phyloP scores from a whole-genome alignment of 495 filamentous ascomycete genomes.

The Trichoderma reesei region DNA sequence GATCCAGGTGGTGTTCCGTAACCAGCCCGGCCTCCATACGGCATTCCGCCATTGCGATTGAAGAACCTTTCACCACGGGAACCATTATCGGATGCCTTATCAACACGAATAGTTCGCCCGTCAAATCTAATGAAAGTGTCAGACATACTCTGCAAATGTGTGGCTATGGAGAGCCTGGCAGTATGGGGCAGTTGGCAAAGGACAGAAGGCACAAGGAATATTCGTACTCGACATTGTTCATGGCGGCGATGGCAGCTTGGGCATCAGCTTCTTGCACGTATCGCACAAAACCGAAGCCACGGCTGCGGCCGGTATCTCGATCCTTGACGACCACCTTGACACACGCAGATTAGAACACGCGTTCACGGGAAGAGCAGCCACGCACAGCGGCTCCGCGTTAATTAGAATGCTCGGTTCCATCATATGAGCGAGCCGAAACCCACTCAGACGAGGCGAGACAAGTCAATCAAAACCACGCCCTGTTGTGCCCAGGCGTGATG shows the following conservation, averaged over 20 bases:
- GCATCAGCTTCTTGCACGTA: slow-evolving; percentile 77
- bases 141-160: background rate
- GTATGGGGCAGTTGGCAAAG: background rate
- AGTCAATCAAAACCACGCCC: background rate
- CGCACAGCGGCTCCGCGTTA: background rate
- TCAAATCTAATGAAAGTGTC: slow-evolving; percentile 61
- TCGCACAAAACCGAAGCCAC: slow-evolving; percentile 94
- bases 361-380: background rate
- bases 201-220: slow-evolving; percentile 2
- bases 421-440: background rate
- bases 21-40: slow-evolving; percentile 21
- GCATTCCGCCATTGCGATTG: slow-evolving; percentile 27
- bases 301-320: slow-evolving; percentile 88
- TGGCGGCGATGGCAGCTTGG: slow-evolving; percentile 62
- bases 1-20: slow-evolving; percentile 20
- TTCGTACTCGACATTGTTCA: slow-evolving; percentile 92
- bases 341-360: background rate
- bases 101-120: slow-evolving; percentile 89
- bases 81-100: slow-evolving; percentile 81
- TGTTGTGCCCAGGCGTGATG: background rate
- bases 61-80: slow-evolving; percentile 27
- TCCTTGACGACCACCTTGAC: slow-evolving; percentile 91
- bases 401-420: background rate
- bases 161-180: background rate
- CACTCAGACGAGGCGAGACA: background rate